Base-by-base conservation (phyloP, 306 rosid species). In the Acacia confusa region DNA sequence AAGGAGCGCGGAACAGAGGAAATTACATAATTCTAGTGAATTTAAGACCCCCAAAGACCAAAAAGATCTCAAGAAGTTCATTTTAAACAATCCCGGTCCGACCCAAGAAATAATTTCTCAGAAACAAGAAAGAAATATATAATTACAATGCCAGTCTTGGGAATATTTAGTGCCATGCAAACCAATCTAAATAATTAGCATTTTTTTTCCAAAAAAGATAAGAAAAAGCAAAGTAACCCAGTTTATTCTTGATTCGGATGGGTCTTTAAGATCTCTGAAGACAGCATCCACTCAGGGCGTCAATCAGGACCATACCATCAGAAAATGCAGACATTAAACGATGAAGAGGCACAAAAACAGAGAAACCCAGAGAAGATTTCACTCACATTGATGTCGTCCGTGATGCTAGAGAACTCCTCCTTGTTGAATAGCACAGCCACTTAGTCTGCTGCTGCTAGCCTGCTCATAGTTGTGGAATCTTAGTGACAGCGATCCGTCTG, bases 311-410 rank as follows among this genome's bases (percentile, higher is more conserved):
- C 25, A 70, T 7, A 74, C 78, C 78, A 63, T 57, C 58, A 28
- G 44, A 40, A 27, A 32, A 79, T 71, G 76, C 43, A 47, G 25
- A 45, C 0, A 25, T 15, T 1, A 71, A 47, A 47, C 20, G 24
- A 14, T 20, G 41, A 72, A 7, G 16, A 25, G 1, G 24, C 11
- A 45, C n/a, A 25, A 15, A 3, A 69, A 34, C 74, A 80, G 28
- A 32, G 2, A 82, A 87, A 74, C 9, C 15, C 41, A 28, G 16
- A 74, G 48, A 69, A 0, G 16, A 58, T n/a, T n/a, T 9, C 20
- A 90, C 97, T 84, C 65, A 95, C 99, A 80, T 86, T 66, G 85
- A 95, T 78, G 70, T 95, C 99, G 44, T 85, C 94, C 79, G 90
- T 57, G 78, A 95, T 92, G 88, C 90, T 89, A 43, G 98, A 75